Conservation (phyloP, 1,284 basidiomycete genomes). For the Moesziomyces globuligerus region DNA sequence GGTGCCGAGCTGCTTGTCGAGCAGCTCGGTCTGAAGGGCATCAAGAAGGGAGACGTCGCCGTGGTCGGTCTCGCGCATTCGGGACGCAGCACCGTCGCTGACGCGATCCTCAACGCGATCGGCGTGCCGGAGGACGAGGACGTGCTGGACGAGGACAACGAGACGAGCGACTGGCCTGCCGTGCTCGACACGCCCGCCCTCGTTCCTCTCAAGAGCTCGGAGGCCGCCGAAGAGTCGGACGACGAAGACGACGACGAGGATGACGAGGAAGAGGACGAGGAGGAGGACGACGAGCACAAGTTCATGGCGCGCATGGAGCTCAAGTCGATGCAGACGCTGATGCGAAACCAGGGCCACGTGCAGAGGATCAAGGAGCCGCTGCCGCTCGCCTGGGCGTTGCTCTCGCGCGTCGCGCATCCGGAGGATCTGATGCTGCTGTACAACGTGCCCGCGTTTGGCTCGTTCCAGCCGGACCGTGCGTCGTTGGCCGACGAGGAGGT, state of each 20-base stretch:
- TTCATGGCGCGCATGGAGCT: slow-evolving; percentile 41
- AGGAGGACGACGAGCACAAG: slow-evolving; percentile 43
- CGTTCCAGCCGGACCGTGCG: slow-evolving; percentile 45
- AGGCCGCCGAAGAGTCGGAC: slow-evolving; percentile 23
- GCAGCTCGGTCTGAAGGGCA: slow-evolving; percentile 37
- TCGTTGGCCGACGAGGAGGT: slow-evolving; percentile 46
- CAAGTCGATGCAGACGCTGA: slow-evolving; percentile 54
- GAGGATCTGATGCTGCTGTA: slow-evolving; percentile 64
- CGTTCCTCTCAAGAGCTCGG: slow-evolving; percentile 35
- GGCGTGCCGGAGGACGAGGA: slow-evolving; percentile 39
- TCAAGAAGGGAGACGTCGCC: slow-evolving; percentile 41
- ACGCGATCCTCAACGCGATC: slow-evolving; percentile 51
- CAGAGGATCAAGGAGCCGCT: slow-evolving; percentile 63
- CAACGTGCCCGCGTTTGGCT: slow-evolving; percentile 62
- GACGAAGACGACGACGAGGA: slow-evolving; percentile 21
- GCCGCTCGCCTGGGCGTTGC: slow-evolving; percentile 53
- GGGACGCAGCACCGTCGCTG: slow-evolving; percentile 52
- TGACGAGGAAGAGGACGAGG: slow-evolving; percentile 27
- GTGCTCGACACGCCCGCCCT: slow-evolving; percentile 61
- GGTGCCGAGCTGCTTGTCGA: slow-evolving; percentile 50
- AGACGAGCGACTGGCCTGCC: slow-evolving; percentile 43
- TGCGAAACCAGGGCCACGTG: slow-evolving; percentile 62
- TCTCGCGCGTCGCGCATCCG: slow-evolving; percentile 54
- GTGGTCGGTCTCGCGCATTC: slow-evolving; percentile 57
- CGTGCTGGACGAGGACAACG: slow-evolving; percentile 33